These are phyloP conservation scores for Chrysoporthe puriensis DNA, from an alignment of 2,329 filamentous ascomycete genomes.

Conservation along the genomic window DNA sequence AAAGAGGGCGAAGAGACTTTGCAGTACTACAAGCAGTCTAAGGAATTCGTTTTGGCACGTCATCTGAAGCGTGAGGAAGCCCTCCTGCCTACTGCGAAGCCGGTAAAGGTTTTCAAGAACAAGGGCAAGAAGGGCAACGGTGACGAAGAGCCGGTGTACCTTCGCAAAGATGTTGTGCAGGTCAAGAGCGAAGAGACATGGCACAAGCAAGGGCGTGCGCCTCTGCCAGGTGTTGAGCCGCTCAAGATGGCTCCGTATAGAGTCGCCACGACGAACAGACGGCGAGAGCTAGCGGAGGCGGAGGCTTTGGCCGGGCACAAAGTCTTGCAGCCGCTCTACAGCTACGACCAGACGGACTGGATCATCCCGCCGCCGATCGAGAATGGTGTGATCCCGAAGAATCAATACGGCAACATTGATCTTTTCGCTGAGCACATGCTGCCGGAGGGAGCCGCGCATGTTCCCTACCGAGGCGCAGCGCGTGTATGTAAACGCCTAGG, in stretches of 20 bases:
- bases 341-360: slow-evolving; percentile 86
- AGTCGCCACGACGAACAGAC: slow-evolving; percentile 84
- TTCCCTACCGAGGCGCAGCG: slow-evolving; percentile 76
- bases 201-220: slow-evolving; percentile 92
- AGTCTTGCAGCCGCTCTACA: slow-evolving; percentile 83
- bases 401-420: slow-evolving; percentile 95
- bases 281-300: slow-evolving; percentile 85
- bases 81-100: slow-evolving; percentile 67
- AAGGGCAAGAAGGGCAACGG: slow-evolving; percentile 71
- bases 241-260: slow-evolving; percentile 88
- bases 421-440: slow-evolving; percentile 94
- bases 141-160: slow-evolving; percentile 80
- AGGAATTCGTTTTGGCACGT: slow-evolving; percentile 82
- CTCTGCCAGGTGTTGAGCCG: slow-evolving; percentile 70
- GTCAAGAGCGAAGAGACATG: slow-evolving; percentile 95
- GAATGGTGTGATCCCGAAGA: slow-evolving; percentile 88
- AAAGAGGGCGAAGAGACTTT: slow-evolving; percentile 80
- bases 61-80: slow-evolving; percentile 94
- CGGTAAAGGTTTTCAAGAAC: slow-evolving; percentile 75
- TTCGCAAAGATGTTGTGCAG: slow-evolving; percentile 75
- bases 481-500: slow-evolving; percentile 81
- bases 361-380: slow-evolving; percentile 88
- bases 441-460: slow-evolving; percentile 76
- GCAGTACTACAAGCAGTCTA: slow-evolving; percentile 84
- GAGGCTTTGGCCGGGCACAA: slow-evolving; percentile 81